phyloP scores from a whole-genome alignment of 306 rosid species.

The Prunus campanulata region DNA sequence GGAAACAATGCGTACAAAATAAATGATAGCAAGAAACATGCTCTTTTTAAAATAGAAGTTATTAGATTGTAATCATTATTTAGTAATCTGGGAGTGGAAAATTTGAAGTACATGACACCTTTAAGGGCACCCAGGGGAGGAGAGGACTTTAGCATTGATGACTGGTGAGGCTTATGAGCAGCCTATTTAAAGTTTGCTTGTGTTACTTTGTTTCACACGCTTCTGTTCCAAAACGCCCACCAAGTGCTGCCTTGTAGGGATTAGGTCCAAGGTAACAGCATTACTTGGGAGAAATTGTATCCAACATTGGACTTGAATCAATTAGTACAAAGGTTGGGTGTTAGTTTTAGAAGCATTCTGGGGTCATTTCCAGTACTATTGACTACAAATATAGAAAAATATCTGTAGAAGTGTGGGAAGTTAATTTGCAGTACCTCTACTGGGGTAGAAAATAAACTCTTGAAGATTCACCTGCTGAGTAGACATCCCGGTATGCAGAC shows the following conservation, averaged over 20 bases:
- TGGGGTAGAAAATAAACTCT: neutral
- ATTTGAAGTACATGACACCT: neutral
- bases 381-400: neutral
- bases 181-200: neutral
- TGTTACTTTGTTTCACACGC: neutral
- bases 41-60: neutral
- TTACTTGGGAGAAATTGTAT: neutral
- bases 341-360: neutral
- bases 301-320: neutral
- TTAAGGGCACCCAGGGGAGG: no score
- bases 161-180: neutral
- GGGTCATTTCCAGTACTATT: neutral
- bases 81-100: neutral
- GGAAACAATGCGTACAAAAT: neutral
- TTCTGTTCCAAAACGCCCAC: neutral
- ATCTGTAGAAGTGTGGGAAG: neutral
- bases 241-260: neutral
- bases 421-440: neutral
- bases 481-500: neutral
- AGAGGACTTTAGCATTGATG: neutral
- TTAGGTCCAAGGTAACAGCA: neutral
- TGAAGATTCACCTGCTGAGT: neutral
- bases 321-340: neutral
- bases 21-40: neutral
- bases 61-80: neutral